phyloP scores from a whole-genome alignment of 176 grass and related monocot species.

The Tuctoria greenei region DNA sequence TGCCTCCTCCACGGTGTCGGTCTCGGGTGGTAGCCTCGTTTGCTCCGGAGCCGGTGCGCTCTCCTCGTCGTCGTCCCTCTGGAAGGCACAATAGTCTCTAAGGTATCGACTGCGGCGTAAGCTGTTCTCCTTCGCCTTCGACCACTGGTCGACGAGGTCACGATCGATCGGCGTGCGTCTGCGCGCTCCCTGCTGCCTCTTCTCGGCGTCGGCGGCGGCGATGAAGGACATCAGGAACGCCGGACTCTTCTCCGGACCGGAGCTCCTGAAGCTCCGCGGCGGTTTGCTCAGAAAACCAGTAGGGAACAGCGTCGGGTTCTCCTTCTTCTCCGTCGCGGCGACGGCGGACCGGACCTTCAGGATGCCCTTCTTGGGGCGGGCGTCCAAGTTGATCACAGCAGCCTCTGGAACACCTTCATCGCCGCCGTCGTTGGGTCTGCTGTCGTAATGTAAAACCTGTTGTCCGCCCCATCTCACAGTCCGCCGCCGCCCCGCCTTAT shows the following conservation, averaged over 20 bases:
- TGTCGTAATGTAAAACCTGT: background rate
- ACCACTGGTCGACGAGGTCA: background rate
- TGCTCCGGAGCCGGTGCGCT: background rate
- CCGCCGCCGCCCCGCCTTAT: background rate
- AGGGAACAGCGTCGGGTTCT: background rate
- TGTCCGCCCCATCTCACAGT: background rate
- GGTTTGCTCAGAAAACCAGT: background rate
- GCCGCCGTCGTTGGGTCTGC: too few species aligned
- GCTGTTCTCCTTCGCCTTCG: background rate
- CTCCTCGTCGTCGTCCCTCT: background rate
- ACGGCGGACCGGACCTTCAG: background rate
- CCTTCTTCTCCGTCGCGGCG: background rate
- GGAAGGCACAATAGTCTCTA: slow-evolving; percentile 16
- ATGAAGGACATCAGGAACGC: slow-evolving; percentile 9
- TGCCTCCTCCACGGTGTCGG: background rate
- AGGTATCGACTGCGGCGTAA: slow-evolving; percentile 6
- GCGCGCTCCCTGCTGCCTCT: too few species aligned
- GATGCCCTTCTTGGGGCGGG: background rate
- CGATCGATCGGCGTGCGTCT: background rate
- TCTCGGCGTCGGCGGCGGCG: background rate
- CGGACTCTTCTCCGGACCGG: background rate
- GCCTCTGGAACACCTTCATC: background rate
- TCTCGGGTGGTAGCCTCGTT: background rate
- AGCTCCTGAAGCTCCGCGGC: background rate
- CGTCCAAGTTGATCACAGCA: background rate